Base-by-base conservation (phyloP, 306 rosid species). In the Dalbergia cochinchinensis region DNA sequence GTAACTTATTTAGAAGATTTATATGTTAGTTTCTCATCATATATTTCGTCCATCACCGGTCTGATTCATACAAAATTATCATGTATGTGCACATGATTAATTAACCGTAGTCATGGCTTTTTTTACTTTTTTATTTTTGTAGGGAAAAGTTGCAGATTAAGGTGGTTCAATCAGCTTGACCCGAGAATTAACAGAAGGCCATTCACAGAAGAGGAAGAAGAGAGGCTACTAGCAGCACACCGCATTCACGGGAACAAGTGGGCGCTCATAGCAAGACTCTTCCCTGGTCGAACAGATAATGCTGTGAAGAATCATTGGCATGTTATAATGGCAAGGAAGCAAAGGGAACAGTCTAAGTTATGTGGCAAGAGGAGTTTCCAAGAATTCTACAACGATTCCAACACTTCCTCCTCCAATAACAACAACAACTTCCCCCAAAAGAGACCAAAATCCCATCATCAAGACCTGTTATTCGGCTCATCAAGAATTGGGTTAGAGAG, bases 241-340 rank as follows among this genome's bases (percentile, higher is more conserved):
- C 86, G 94, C 15, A 69, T 93, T 78, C 98, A 96, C 59, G 99
- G 99, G 13, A 96, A 96, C 83, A 96, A 96, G 79, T 96, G 99
- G 99, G 97, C 99, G 11, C 85, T 93, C 2, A 96, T 96, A 60
- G 97, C 99, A 5, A 89, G 99, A 70, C 88, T 93, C 9, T 96
- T 96, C 66, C 97, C 97, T 0, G 97, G 99, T 11, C 78, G 99
- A 64, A 96, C 99, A 0, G 99, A 93, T 64, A 96, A 96, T 59
- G 94, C 99, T 20, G 99, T 96, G 63, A 96, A 96, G 91, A 96
- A 96, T 53, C 99, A 96, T 58, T 96, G 99, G 99, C 99, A 96
- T 55, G 99, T 96, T 47, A 85, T 96, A 6, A 93, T 91, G 97
- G 99, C 99, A 11, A 85, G 99, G 74, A 90, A 89, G 60, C 97